Evolutionary conservation across 2,329 filamentous ascomycete genomes (phyloP), one percentile per base, ranked within the genome.

Genomic region (Colletotrichum musicola): DNA sequence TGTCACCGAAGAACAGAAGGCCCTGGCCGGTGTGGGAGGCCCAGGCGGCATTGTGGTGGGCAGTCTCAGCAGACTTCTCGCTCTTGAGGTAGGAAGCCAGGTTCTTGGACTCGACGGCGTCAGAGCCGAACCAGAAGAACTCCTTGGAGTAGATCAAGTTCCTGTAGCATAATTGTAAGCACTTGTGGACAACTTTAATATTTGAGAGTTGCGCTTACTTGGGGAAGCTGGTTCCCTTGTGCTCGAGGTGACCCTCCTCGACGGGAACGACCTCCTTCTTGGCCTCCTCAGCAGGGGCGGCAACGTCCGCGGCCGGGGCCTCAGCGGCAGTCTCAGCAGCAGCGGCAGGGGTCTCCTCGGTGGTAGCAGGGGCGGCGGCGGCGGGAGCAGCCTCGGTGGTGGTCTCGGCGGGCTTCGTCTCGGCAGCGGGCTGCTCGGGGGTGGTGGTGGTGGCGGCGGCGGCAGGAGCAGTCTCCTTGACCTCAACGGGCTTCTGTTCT

Each of bases 1-100:
- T 97, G 83, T 97, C 92, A 77, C 92, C 91, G 82, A 93, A 93
- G 88, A 97, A 97, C 49, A 98, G 86, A 20, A 98, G 92, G 78
- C 96, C 96, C 87, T 97, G 97, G 81, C 95, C 95, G 68, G 95
- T 98, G 86, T 97, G 90, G 74, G 90, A 90, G 72, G 95, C 94
- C 94, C 96, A 98, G 42, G 96, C 92, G 74, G 90, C 92, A 75
- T 92, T 92, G 73, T 93, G 88, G 84, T 97, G 92, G 70, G 92
- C 91, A 73, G 91, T 81, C 71, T 88, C 86, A 62, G 90, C 86
- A 64, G 91, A 86, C 91, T 98, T 98, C 88, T 97, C 94, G 76
- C 90, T 91, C 83, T 94, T 93, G 75, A 97, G 87, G 85, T 95
- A 98, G 75, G 87, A 83, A 74, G 86, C 82, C 65, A 98, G 87